Evolutionary conservation across 2,329 filamentous ascomycete species (phyloP).

Genomic region (Cladobotryum protrusum): DNA sequence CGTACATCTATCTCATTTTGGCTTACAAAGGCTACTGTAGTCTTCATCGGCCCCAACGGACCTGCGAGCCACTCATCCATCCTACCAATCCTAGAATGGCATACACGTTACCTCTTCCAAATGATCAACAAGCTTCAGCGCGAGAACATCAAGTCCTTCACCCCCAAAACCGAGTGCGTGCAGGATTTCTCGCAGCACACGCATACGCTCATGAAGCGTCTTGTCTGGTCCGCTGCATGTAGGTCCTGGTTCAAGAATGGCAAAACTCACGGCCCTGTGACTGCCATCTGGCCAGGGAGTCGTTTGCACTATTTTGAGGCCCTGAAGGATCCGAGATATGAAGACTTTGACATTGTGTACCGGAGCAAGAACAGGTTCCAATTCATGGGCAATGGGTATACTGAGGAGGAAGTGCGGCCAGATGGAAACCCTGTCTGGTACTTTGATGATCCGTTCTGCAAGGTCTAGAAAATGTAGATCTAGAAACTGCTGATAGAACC

Average conservation of each 20-base stretch:
- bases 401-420: not conserved
- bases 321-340: constrained; percentile 1
- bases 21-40: not conserved
- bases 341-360: constrained; percentile 3
- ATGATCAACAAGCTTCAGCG: constrained; percentile 25
- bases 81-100: constrained; percentile 24
- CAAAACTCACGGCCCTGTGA: constrained; percentile 3
- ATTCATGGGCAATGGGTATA: constrained; percentile 1
- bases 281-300: constrained; percentile 2
- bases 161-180: constrained; percentile 3
- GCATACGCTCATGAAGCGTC: constrained; percentile 1
- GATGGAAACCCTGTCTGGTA: constrained; percentile 3
- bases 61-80: constrained; percentile 19
- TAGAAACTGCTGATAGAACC: no score
- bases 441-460: constrained; percentile 2
- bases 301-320: constrained; percentile 1
- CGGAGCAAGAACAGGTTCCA: constrained; percentile 1
- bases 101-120: constrained; percentile 26
- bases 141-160: constrained; percentile 24
- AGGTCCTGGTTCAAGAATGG: constrained; percentile 5
- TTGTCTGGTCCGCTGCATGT: not conserved
- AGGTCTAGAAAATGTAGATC: not conserved
- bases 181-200: not conserved
- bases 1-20: not conserved
- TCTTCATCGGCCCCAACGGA: constrained; percentile 21